Conservation (phyloP, 2,329 filamentous ascomycete genomes). For the Neurospora sp. region DNA sequence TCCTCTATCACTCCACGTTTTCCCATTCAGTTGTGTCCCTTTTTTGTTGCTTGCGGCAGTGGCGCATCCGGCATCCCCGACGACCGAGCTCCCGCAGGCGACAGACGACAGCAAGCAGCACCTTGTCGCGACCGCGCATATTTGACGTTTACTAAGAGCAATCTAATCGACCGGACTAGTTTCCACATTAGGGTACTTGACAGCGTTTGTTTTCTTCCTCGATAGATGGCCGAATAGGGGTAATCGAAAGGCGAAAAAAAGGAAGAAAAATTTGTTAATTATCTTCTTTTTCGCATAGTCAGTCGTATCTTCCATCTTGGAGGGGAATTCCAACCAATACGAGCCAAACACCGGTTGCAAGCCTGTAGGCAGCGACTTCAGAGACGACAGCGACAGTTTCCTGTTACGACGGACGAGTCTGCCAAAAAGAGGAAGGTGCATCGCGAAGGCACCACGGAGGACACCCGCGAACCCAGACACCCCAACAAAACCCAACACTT, state of each 20-base stretch:
- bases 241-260: not conserved
- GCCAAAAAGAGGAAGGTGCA: conserved; percentile 18
- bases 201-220: not conserved
- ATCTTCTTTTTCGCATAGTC: not conserved
- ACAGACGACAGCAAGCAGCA: not conserved
- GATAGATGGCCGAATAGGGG: not conserved
- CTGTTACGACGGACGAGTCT: conserved; percentile 9
- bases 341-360: not conserved
- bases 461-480: not conserved
- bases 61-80: not conserved
- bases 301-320: conserved; percentile 6
- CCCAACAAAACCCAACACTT: not conserved
- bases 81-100: not conserved
- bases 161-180: not conserved
- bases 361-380: conserved; percentile 1
- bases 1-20: not conserved
- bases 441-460: not conserved
- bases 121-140: not conserved
- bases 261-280: not conserved
- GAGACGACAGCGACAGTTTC: conserved; percentile 3
- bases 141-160: not conserved
- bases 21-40: not conserved
- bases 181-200: not conserved
- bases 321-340: not conserved
- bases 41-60: not conserved